These are phyloP conservation scores for Mycena metata DNA, from an alignment of 768 basidiomycete species.

Conservation along the genomic window DNA sequence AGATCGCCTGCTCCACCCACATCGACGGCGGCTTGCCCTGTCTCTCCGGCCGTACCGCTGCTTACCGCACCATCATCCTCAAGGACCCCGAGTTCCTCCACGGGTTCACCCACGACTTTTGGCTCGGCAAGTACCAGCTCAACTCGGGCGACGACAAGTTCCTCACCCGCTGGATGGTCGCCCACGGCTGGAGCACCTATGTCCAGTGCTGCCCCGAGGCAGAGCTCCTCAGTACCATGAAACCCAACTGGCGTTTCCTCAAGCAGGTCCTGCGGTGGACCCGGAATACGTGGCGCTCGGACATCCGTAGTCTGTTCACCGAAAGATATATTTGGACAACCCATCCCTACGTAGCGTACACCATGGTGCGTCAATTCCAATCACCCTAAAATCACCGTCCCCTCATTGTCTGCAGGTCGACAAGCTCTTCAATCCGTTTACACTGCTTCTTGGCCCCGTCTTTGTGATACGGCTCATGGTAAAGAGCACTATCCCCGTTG, in stretches of 20 bases:
- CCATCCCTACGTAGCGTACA: slow-evolving; percentile 93
- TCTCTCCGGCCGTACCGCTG: slow-evolving; percentile 92
- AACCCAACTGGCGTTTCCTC: slow-evolving; percentile 95
- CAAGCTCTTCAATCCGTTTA: slow-evolving; percentile 89
- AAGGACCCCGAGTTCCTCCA: slow-evolving; percentile 95
- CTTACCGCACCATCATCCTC: slow-evolving; percentile 93
- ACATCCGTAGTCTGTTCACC: slow-evolving; percentile 89
- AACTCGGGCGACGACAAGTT: slow-evolving; percentile 97
- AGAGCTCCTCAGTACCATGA: slow-evolving; percentile 93
- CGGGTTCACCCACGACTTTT: slow-evolving; percentile 94
- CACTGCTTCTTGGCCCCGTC: slow-evolving; percentile 85
- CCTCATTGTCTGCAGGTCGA: slow-evolving; percentile 66
- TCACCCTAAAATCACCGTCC: background rate
- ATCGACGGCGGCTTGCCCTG: slow-evolving; percentile 95
- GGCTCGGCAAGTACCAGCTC: slow-evolving; percentile 94
- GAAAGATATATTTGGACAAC: slow-evolving; percentile 89
- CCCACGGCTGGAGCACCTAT: slow-evolving; percentile 95
- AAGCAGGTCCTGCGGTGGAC: slow-evolving; percentile 96
- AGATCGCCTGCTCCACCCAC: slow-evolving; percentile 89
- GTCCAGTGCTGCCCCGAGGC: slow-evolving; percentile 89
- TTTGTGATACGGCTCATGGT: slow-evolving; percentile 83
- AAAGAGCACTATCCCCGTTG: slow-evolving; percentile 79
- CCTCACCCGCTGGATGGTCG: slow-evolving; percentile 96
- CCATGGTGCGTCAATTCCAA: slow-evolving; percentile 74
- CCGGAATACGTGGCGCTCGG: slow-evolving; percentile 93